Conservation (phyloP, 2,329 filamentous ascomycete species). For the Zarea fungicola region DNA sequence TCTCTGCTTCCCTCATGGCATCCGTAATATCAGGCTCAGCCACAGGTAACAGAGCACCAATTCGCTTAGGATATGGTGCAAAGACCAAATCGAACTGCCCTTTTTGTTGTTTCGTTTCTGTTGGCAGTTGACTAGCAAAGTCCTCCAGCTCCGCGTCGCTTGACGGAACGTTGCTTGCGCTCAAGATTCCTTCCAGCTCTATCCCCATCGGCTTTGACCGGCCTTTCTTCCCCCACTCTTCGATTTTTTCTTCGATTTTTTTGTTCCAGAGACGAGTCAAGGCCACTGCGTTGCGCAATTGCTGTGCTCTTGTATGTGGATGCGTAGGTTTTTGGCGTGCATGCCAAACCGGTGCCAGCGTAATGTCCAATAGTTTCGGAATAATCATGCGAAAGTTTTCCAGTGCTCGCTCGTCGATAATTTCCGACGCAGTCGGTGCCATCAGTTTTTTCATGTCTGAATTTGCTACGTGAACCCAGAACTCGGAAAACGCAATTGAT, state of each 20-base stretch:
- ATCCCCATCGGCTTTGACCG: slow-evolving; percentile 36
- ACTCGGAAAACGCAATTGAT: slow-evolving; percentile 43
- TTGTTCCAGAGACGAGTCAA: slow-evolving; percentile 48
- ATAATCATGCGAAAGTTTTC: slow-evolving; percentile 47
- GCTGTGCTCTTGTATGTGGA: slow-evolving; percentile 44
- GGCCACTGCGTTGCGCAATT: slow-evolving; percentile 49
- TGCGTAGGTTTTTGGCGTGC: slow-evolving; percentile 36
- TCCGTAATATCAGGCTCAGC: background rate
- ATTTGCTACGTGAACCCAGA: slow-evolving; percentile 28
- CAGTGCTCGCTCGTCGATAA: slow-evolving; percentile 24
- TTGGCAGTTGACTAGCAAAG: slow-evolving; percentile 21
- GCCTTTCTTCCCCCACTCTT: slow-evolving; percentile 39
- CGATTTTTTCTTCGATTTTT: slow-evolving; percentile 33
- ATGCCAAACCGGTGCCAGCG: slow-evolving; percentile 49
- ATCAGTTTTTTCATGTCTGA: slow-evolving; percentile 24
- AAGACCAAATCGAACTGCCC: background rate
- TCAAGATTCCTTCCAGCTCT: slow-evolving; percentile 18
- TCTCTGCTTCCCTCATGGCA: background rate
- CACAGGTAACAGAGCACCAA: background rate
- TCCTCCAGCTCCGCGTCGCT: slow-evolving; percentile 10
- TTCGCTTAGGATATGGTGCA: slow-evolving; percentile 3
- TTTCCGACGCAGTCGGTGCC: slow-evolving; percentile 18
- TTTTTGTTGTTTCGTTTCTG: slow-evolving; percentile 7
- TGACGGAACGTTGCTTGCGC: background rate
- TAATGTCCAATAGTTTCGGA: slow-evolving; percentile 48